Conservation (phyloP, 768 basidiomycete genomes). For the Naganishia vaughanmartiniae region DNA sequence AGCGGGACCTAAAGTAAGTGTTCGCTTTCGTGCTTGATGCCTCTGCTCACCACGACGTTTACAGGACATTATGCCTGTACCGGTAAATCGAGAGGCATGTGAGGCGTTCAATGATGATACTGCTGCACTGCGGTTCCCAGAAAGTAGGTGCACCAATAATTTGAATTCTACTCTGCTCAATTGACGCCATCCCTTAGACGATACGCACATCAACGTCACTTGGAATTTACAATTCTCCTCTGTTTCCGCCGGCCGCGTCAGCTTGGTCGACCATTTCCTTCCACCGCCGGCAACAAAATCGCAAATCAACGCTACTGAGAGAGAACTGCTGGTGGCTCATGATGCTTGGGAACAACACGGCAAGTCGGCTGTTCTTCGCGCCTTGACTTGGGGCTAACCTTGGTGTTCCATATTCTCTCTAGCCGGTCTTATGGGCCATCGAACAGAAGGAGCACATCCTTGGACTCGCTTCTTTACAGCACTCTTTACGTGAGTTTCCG, state of each 20-base stretch:
- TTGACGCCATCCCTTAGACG: not conserved
- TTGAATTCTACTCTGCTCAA: not conserved
- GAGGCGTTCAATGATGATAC: not conserved
- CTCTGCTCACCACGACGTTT: not conserved
- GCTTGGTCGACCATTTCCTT: not conserved
- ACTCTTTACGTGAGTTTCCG: not conserved
- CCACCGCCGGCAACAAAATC: not conserved
- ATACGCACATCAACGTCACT: conserved; percentile 3
- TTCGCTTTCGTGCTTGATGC: not conserved
- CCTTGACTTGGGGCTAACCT: not conserved
- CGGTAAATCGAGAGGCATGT: not conserved
- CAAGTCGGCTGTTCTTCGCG: not conserved
- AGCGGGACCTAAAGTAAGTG: conserved; percentile 11
- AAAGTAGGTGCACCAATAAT: not conserved
- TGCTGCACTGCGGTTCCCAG: not conserved
- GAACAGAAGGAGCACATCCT: conserved; percentile 7
- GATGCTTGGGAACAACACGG: conserved; percentile 5
- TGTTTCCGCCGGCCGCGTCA: conserved; percentile 1
- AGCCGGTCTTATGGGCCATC: conserved; percentile 14
- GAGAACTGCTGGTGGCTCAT: not conserved
- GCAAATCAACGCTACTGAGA: not conserved
- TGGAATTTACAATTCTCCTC: conserved; percentile 13
- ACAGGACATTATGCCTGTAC: conserved; percentile 7
- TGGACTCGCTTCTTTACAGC: conserved; percentile 4
- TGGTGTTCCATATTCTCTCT: not conserved